phyloP scores from a whole-genome alignment of 2,329 filamentous ascomycete species.

The Penicillium vulpinum region DNA sequence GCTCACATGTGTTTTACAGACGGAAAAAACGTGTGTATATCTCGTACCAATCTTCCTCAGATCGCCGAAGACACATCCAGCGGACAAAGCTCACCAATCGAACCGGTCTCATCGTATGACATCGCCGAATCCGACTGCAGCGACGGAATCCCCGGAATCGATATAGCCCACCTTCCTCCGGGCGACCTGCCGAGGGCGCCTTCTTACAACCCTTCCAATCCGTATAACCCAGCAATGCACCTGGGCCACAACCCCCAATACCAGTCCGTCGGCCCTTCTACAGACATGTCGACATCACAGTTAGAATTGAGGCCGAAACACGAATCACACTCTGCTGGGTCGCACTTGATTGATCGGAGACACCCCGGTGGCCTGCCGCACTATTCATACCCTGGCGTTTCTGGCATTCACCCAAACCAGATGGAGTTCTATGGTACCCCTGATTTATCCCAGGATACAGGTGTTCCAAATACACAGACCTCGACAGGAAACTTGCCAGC shows the following conservation, averaged over 20 bases:
- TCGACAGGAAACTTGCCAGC: conserved; percentile 12
- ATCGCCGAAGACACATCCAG: conserved; percentile 18
- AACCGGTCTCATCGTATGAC: conserved; percentile 10
- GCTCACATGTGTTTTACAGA: conserved; percentile 20
- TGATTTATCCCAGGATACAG: conserved; percentile 2
- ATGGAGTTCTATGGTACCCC: conserved; percentile 12
- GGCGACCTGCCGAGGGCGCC: conserved; percentile 5
- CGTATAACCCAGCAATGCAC: conserved; percentile 10
- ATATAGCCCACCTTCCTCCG: conserved; percentile 3
- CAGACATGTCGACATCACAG: conserved; percentile 5
- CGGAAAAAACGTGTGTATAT: conserved; percentile 28
- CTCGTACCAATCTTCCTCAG: conserved; percentile 32
- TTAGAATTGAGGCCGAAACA: conserved; percentile 22
- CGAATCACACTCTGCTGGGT: conserved; percentile 3
- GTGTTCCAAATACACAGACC: conserved; percentile 2
- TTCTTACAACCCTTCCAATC: conserved; percentile 5
- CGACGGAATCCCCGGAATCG: conserved; percentile 1
- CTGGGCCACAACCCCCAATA: conserved; percentile 9
- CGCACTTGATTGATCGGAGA: conserved; percentile 1
- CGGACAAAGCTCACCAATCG: conserved; percentile 18
- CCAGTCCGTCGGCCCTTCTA: background rate
- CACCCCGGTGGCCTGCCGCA: background rate
- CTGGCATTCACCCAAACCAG: conserved; percentile 11
- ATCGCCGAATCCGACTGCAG: conserved; percentile 4
- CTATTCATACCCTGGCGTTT: conserved; percentile 13